A percentile compares a stretch with the other conserved stretches of the same genome.
phyloP scores from a whole-genome alignment of 2,329 filamentous ascomycete genomes.

The Teratosphaeria pseudoeucalypti region DNA sequence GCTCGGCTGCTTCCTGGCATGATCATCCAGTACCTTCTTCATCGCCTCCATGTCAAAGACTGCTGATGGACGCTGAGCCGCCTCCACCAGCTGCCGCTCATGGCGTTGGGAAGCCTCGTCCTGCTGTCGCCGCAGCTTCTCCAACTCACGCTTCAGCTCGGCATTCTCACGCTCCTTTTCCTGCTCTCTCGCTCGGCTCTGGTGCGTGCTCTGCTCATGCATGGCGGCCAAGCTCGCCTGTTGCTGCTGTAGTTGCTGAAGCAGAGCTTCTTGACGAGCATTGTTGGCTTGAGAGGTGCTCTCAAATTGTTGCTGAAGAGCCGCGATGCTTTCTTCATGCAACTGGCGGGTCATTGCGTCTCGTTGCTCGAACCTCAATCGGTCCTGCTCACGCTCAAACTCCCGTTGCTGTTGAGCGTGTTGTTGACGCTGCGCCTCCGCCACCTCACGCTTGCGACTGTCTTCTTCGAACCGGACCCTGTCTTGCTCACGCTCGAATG shows the following conservation, averaged over 20 bases:
- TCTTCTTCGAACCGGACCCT: background rate
- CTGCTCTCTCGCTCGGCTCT: background rate
- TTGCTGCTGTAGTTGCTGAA: background rate
- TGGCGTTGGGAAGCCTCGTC: background rate
- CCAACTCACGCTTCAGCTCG: background rate
- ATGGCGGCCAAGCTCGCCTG: background rate
- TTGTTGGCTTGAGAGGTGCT: background rate
- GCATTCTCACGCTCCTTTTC: background rate
- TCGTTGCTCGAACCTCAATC: background rate
- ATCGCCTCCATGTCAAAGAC: background rate
- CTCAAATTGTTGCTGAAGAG: background rate
- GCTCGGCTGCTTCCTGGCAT: background rate
- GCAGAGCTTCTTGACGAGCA: background rate
- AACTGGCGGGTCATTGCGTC: background rate
- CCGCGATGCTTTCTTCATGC: background rate
- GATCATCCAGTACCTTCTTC: background rate
- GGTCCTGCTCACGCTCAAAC: background rate
- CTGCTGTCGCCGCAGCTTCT: background rate
- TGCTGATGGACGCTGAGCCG: background rate
- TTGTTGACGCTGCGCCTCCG: background rate
- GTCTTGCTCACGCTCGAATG: background rate
- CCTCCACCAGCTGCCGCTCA: background rate
- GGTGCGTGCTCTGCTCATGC: background rate
- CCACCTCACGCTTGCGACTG: background rate
- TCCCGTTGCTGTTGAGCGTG: background rate